phyloP scores from a whole-genome alignment of 805 yeast genomes.

The Blastobotrys mokoenaii region DNA sequence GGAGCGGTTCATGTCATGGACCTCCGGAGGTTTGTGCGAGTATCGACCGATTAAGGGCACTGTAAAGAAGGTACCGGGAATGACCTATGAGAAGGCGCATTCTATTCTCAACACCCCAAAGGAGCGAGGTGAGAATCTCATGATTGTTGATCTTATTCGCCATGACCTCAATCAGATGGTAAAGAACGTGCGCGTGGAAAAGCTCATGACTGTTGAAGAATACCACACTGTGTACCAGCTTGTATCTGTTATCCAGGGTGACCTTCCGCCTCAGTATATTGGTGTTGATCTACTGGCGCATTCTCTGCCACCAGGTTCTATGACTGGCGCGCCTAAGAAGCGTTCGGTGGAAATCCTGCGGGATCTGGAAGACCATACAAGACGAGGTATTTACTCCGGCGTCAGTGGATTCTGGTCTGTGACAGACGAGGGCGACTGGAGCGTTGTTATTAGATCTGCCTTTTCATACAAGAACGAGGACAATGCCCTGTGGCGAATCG shows the following conservation, averaged over 20 bases:
- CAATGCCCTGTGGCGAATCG: conserved; percentile 59
- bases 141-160: conserved; percentile 93
- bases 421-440: conserved; percentile 87
- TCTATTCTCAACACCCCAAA: conserved; percentile 69
- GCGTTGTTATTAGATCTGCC: conserved; percentile 83
- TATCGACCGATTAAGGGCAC: conserved; percentile 96
- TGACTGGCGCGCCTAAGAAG: conserved; percentile 99
- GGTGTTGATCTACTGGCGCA: conserved; percentile 76
- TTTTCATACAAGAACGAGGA: conserved; percentile 53
- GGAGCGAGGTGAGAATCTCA: conserved; percentile 90
- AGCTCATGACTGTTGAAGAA: conserved; percentile 87
- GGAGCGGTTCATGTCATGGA: conserved; percentile 85
- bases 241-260: conserved; percentile 81
- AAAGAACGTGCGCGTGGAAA: conserved; percentile 57
- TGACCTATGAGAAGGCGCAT: conserved; percentile 53
- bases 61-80: conserved; percentile 53
- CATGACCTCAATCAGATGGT: conserved; percentile 76
- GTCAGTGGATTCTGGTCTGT: conserved; percentile 93
- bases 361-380: conserved; percentile 39
- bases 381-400: conserved; percentile 87
- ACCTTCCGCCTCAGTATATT: conserved; percentile 33
- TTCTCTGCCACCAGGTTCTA: conserved; percentile 94
- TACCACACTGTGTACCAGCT: conserved; percentile 85
- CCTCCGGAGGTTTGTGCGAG: conserved; percentile 45
- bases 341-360: conserved; percentile 81